Percentiles rank a stretch among this genome's conserved stretches.
These are phyloP conservation scores for Hypoxylon subgilvum DNA, from an alignment of 495 filamentous ascomycete species.

Conservation along the genomic window DNA sequence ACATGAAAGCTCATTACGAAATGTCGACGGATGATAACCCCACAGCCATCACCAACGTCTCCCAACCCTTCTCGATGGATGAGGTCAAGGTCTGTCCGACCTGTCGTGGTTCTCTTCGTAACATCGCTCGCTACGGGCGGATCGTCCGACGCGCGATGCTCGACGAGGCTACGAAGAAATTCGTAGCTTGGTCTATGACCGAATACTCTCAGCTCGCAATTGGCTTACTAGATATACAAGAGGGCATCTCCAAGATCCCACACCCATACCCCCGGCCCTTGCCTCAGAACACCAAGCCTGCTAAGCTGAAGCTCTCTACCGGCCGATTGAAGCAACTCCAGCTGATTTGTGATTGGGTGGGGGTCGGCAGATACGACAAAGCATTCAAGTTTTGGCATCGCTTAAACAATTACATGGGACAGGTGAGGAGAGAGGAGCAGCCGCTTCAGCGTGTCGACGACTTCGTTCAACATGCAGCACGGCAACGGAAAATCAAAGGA, in stretches of 20 bases:
- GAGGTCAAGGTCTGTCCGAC: constrained; percentile 65
- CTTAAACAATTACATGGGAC: constrained; percentile 50
- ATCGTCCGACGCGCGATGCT: constrained; percentile 68
- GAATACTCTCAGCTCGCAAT: constrained; percentile 56
- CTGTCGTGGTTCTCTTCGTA: constrained; percentile 67
- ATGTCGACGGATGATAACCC: constrained; percentile 53
- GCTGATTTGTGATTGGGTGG: constrained; percentile 36
- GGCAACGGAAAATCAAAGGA: constrained; percentile 44
- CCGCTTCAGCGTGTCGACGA: constrained; percentile 63
- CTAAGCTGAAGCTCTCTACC: constrained; percentile 2
- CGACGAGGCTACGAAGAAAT: constrained; percentile 72
- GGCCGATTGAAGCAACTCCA: constrained; percentile 31
- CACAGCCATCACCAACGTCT: constrained; percentile 46
- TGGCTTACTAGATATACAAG: constrained; percentile 30
- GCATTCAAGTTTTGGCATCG: constrained; percentile 49
- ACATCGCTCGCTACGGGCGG: constrained; percentile 69
- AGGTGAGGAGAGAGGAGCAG: constrained; percentile 62
- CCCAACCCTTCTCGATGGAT: constrained; percentile 59
- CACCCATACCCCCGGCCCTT: background rate
- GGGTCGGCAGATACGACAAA: constrained; percentile 45
- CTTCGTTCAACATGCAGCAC: constrained; percentile 57
- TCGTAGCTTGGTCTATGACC: constrained; percentile 61
- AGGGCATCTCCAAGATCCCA: constrained; percentile 18
- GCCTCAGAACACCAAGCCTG: background rate
- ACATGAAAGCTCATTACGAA: constrained; percentile 64